Percentiles rank a stretch among this genome's conserved stretches.
Evolutionary conservation across 2,329 filamentous ascomycete genomes (phyloP).

Genomic region (Aspergillus niger): DNA sequence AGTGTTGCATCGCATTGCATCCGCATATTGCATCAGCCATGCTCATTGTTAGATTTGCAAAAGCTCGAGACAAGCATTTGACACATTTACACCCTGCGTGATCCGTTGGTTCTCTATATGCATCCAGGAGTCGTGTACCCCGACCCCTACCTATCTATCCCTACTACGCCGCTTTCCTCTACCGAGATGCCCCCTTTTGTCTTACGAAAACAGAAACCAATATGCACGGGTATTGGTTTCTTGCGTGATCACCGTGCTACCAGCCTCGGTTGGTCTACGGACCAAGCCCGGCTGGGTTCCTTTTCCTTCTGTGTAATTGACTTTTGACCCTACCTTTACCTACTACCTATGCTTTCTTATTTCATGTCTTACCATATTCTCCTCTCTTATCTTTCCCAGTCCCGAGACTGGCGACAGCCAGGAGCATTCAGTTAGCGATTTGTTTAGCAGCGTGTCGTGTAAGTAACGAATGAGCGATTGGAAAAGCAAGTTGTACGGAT

Average conservation of each 20-base stretch:
- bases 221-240: conserved; percentile 5
- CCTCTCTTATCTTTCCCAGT: background rate
- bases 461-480: conserved; percentile 5
- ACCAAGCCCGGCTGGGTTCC: background rate
- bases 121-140: background rate
- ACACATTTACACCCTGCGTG: conserved; percentile 12
- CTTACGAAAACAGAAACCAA: conserved; percentile 6
- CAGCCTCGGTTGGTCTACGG: background rate
- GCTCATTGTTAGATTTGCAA: conserved; percentile 24
- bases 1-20: conserved; percentile 19
- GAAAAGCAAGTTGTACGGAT: conserved; percentile 1
- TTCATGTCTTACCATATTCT: conserved; percentile 4
- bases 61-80: conserved; percentile 28
- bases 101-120: conserved; percentile 21
- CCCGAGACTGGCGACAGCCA: background rate
- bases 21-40: conserved; percentile 20
- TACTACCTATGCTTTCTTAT: background rate
- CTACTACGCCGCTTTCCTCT: background rate
- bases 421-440: conserved; percentile 3
- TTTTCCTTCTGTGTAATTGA: conserved; percentile 7
- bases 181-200: background rate
- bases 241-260: background rate
- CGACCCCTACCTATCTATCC: background rate
- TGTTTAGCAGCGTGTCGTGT: conserved; percentile 6
- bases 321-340: background rate